These are phyloP conservation scores for Gaertneriomyces semiglobifer DNA, from an alignment of 192 early-diverging fungal species.

Conservation along the genomic window DNA sequence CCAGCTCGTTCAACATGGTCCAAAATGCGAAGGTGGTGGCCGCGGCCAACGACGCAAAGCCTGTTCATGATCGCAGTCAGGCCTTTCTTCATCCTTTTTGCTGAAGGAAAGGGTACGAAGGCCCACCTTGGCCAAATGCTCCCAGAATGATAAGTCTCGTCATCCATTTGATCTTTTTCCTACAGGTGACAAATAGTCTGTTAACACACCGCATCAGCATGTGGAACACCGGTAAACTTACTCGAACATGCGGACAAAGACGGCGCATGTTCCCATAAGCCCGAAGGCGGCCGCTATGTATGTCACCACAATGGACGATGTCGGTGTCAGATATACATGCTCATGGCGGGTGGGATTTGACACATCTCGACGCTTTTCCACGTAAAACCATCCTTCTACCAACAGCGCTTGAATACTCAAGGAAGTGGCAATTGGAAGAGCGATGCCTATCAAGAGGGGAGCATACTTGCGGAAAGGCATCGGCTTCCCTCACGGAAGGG, in stretches of 20 bases:
- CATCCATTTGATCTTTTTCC: conserved; percentile 55
- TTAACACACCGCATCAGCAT: not conserved
- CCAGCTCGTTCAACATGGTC: not conserved
- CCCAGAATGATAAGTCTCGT: conserved; percentile 45
- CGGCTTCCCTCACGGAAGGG: not conserved
- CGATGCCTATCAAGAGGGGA: conserved; percentile 36
- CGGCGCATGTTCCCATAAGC: conserved; percentile 25
- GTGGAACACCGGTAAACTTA: not conserved
- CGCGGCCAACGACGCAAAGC: conserved; percentile 13
- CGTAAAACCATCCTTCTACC: conserved; percentile 40
- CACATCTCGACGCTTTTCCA: not conserved
- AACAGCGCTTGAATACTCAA: conserved; percentile 47
- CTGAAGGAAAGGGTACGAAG: conserved; percentile 5
- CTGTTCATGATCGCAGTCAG: not conserved
- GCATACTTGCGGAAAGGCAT: conserved; percentile 20
- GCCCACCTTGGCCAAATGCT: conserved; percentile 35
- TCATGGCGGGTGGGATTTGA: not conserved
- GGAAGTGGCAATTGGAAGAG: conserved; percentile 46
- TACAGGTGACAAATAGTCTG: conserved; percentile 2
- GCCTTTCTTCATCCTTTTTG: conserved; percentile 2
- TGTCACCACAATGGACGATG: conserved; percentile 11
- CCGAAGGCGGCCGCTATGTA: conserved; percentile 35
- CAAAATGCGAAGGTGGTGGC: conserved; percentile 12
- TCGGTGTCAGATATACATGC: conserved; percentile 18
- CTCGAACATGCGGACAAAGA: conserved; percentile 49